Base-by-base conservation (phyloP, 768 basidiomycete genomes). In the Suillus hirtellus region DNA sequence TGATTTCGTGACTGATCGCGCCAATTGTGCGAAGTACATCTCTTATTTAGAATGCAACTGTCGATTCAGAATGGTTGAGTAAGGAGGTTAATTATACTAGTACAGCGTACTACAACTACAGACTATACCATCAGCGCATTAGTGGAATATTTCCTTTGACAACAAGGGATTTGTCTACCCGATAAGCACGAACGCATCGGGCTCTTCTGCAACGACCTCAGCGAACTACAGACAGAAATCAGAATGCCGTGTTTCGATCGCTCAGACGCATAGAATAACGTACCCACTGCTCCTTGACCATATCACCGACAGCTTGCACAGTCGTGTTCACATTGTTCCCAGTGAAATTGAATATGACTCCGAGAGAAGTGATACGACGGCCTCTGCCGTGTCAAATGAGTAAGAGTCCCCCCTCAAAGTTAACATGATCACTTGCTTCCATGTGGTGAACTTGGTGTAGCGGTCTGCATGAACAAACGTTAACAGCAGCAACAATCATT, bases 201-300 rank as follows among this genome's bases (percentile, higher is more conserved):
- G 93, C 69, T 88, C 87, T 10, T 93, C 89, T 46, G 80, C 74
- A 63, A 95, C 94, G 1, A 89, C 92, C 15, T 91, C 86, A 1
- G 75, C 66, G 73, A 96, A 96, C 93, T 90, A 64, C 42, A 4
- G 60, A 60, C 21, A 44, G 37, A 59, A n/a, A 46, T 65, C 1
- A 53, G 44, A 10, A 53, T 62, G 19, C 10, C 5, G 2, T 14
- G 35, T 10, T 9, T 8, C 0, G 8, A 42, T 42, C 17, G 19
- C 14, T 10, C 0, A 5, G 27, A 14, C 1, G 27, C 2, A 24
- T 5, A 15, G 35, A 27, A 60, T 15, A 21, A 67, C 80, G 42
- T 62, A 87, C 88, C 90, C 94, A 96, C 7, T 75, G 42, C 70
- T 95, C 93, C 64, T 89, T 87, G 50, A 93, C 87, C 89, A 96